A percentile compares a stretch with the other conserved stretches of the same genome.
Conservation (phyloP, 2,329 filamentous ascomycete species). For the Sarocladium oryzae region DNA sequence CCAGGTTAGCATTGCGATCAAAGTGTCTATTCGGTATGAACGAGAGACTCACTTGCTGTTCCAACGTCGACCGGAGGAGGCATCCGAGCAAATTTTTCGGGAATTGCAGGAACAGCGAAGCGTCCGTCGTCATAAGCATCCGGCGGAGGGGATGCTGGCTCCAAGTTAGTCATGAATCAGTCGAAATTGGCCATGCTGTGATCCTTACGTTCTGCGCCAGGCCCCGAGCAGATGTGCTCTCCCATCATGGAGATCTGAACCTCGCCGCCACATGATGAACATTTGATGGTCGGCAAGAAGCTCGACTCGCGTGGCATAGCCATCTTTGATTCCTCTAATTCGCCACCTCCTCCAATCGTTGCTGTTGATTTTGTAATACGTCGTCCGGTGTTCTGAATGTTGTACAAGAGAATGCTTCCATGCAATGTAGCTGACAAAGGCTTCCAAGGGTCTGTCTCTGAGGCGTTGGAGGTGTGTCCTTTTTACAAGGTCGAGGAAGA, state of each 20-base stretch:
- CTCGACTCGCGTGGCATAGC: conserved; percentile 53
- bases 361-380: background rate
- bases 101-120: conserved; percentile 4
- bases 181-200: background rate
- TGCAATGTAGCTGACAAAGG: background rate
- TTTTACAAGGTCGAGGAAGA: background rate
- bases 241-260: conserved; percentile 83
- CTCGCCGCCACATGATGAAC: conserved; percentile 69
- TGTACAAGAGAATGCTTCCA: background rate
- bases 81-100: conserved; percentile 30
- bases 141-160: conserved; percentile 31
- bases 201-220: conserved; percentile 40
- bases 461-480: background rate
- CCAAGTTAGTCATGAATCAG: background rate
- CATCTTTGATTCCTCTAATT: conserved; percentile 28
- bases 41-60: conserved; percentile 48
- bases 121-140: conserved; percentile 20
- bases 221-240: conserved; percentile 65
- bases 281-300: conserved; percentile 80
- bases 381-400: background rate
- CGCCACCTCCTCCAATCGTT: background rate
- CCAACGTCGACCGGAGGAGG: conserved; percentile 45
- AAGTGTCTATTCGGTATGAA: no score
- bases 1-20: background rate
- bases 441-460: background rate